Conservation (phyloP, 2,329 filamentous ascomycete genomes). For the Clarireedia homoeocarpa region DNA sequence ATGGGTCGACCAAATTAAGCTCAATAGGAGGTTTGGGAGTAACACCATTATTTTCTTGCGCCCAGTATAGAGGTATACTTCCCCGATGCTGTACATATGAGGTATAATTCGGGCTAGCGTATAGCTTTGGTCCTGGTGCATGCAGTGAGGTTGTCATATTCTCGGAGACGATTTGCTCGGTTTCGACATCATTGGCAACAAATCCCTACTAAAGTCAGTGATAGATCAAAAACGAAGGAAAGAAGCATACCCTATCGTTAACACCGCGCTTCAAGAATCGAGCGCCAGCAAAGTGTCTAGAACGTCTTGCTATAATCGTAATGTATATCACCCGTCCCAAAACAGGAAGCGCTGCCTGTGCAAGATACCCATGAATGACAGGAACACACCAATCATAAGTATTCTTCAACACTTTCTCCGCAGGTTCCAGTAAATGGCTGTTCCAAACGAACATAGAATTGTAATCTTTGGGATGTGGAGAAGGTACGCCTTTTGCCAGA, state of each 20-base stretch:
- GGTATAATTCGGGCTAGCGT: constrained; percentile 84
- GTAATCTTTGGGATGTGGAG: constrained; percentile 55
- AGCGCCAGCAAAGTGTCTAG: constrained; percentile 87
- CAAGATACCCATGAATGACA: constrained; percentile 92
- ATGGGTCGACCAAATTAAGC: constrained; percentile 90
- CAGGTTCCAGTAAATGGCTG: constrained; percentile 75
- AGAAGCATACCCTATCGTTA: constrained; percentile 62
- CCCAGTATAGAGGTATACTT: constrained; percentile 96
- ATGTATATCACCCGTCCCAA: constrained; percentile 88
- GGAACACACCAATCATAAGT: constrained; percentile 94
- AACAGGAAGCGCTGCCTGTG: constrained; percentile 77
- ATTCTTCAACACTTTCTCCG: constrained; percentile 60
- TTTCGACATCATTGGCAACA: constrained; percentile 97
- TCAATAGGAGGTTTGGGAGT: constrained; percentile 96
- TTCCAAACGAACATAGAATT: constrained; percentile 99
- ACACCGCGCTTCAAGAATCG: constrained; percentile 90
- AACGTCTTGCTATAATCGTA: constrained; percentile 86
- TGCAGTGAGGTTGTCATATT: constrained; percentile 93
- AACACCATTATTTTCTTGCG: constrained; percentile 89
- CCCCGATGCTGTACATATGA: constrained; percentile 96
- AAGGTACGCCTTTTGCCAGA: constrained; percentile 54
- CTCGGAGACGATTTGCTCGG: constrained; percentile 95
- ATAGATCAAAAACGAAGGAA: background rate
- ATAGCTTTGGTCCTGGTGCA: constrained; percentile 75
- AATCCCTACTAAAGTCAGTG: constrained; percentile 50